Percentiles rank a stretch among this genome's conserved stretches.
Conservation (phyloP, 2,329 filamentous ascomycete species). For the Aaosphaeria arxii region DNA sequence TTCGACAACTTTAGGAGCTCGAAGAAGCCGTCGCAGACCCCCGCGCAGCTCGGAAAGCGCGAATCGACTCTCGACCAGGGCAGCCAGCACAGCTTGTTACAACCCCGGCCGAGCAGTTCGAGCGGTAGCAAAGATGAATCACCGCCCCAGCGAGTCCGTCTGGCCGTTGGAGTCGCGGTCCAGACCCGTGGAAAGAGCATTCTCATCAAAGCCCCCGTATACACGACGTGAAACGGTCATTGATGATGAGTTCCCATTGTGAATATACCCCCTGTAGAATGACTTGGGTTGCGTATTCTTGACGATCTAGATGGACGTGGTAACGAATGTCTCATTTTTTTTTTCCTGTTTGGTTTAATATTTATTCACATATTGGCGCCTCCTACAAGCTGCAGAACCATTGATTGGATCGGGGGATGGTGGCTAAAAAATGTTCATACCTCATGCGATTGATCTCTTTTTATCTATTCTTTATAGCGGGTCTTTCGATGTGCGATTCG, state of each 20-base stretch:
- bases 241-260: neutral
- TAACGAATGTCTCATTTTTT: too few relatives aligned
- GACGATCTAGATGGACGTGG: too few relatives aligned
- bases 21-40: constrained; percentile 32
- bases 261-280: too few relatives aligned
- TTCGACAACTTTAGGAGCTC: constrained; percentile 41
- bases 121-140: constrained; percentile 39
- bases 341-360: too few relatives aligned
- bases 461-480: too few relatives aligned
- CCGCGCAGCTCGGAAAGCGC: constrained; percentile 37
- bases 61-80: constrained; percentile 37
- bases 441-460: too few relatives aligned
- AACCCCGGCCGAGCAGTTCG: constrained; percentile 39
- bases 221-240: constrained; percentile 26
- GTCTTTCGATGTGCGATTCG: too few relatives aligned
- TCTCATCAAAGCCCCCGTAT: constrained; percentile 50
- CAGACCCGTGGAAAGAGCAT: constrained; percentile 48
- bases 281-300: too few relatives aligned
- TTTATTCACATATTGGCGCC: too few relatives aligned
- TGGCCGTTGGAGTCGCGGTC: constrained; percentile 48
- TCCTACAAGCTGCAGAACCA: too few relatives aligned
- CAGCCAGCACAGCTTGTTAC: constrained; percentile 34
- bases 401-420: too few relatives aligned
- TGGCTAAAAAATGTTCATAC: too few relatives aligned
- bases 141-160: constrained; percentile 43